Evolutionary conservation across 225 moss, liverwort and hornwort species (phyloP).

Genomic region (Sphagnum contortum): DNA sequence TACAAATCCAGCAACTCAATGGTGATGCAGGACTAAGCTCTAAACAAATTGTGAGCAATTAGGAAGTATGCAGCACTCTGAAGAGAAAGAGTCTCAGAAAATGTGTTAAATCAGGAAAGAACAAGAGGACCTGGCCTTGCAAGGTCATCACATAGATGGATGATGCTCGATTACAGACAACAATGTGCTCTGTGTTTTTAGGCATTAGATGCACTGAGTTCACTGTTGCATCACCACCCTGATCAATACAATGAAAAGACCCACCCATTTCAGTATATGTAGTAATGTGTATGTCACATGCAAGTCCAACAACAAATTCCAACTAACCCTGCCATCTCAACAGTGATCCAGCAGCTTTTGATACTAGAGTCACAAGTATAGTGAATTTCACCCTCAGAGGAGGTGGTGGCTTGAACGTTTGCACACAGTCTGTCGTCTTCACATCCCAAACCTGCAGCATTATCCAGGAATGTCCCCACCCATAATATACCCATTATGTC

Average conservation of each 20-base stretch:
- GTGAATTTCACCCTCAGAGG: slow-evolving; percentile 63
- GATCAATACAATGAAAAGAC: background rate
- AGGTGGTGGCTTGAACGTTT: slow-evolving; percentile 97
- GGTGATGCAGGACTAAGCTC: no score
- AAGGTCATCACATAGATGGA: slow-evolving; percentile 93
- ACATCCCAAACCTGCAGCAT: slow-evolving; percentile 93
- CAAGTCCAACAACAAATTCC: no score
- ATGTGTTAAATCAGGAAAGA: no score
- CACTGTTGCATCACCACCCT: slow-evolving; percentile 91
- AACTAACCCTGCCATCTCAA: no score
- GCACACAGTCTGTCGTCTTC: slow-evolving; percentile 78
- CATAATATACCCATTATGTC: background rate
- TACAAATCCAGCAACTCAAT: no score
- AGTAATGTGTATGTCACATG: no score
- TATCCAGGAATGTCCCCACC: background rate
- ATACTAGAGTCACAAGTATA: slow-evolving; percentile 6
- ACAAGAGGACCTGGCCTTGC: slow-evolving; percentile 74
- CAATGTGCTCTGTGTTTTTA: slow-evolving; percentile 82
- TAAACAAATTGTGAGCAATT: no score
- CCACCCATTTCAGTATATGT: background rate
- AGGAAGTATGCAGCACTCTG: no score
- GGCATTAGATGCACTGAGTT: slow-evolving; percentile 90
- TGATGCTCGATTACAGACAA: slow-evolving; percentile 91
- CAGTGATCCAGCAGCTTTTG: no score
- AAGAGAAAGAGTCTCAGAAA: no score